Evolutionary conservation across 2,329 filamentous ascomycete species (phyloP).

Genomic region (Furcasterigmium furcatum): DNA sequence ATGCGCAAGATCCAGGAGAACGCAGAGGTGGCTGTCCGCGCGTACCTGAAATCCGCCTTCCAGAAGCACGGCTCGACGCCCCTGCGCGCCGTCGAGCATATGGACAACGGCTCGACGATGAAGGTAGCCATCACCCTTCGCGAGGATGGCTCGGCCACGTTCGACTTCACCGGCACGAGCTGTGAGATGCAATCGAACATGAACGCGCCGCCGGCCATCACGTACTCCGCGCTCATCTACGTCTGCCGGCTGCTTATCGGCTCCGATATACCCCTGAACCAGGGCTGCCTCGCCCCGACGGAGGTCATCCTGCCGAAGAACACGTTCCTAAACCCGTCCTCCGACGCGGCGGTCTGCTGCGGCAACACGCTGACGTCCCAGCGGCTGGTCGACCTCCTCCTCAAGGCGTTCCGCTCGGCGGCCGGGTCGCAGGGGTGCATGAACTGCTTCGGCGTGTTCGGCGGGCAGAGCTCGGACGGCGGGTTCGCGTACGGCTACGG

Average conservation of each 20-base stretch:
- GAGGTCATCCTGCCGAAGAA: conserved; percentile 69
- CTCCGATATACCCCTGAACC: conserved; percentile 80
- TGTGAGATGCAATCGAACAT: conserved; percentile 77
- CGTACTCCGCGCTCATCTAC: conserved; percentile 85
- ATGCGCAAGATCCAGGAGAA: conserved; percentile 81
- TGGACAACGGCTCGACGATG: conserved; percentile 83
- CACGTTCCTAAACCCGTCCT: conserved; percentile 72
- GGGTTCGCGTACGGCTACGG: conserved; percentile 44
- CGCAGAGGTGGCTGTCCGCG: conserved; percentile 71
- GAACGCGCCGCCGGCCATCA: conserved; percentile 80
- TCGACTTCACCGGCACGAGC: conserved; percentile 78
- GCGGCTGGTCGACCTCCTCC: conserved; percentile 40
- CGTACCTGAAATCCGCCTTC: conserved; percentile 67
- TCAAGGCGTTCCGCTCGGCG: conserved; percentile 74
- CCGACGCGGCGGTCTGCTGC: conserved; percentile 74
- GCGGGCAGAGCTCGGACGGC: conserved; percentile 21
- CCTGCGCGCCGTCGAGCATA: conserved; percentile 70
- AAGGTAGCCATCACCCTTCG: conserved; percentile 71
- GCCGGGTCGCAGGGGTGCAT: conserved; percentile 80
- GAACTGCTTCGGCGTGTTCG: conserved; percentile 57
- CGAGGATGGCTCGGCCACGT: conserved; percentile 72
- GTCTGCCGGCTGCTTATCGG: conserved; percentile 76
- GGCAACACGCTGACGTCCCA: conserved; percentile 64
- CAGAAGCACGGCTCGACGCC: conserved; percentile 68
- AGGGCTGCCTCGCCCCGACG: conserved; percentile 76